Conservation (phyloP, 495 filamentous ascomycete species). For the Talaromyces wortmannii region DNA sequence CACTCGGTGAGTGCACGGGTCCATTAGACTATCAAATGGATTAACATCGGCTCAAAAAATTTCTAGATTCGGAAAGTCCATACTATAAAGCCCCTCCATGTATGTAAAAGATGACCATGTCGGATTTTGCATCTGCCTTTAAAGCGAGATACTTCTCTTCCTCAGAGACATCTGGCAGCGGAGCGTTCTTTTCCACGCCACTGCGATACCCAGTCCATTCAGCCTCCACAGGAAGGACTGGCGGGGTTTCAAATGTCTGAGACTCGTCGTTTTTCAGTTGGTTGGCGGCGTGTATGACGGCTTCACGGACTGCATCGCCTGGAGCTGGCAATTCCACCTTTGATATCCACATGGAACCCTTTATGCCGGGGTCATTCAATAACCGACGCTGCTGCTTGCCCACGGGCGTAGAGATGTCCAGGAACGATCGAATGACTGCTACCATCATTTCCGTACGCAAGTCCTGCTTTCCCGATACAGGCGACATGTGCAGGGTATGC, state of each 20-base stretch:
- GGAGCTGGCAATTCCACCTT: constrained; percentile 53
- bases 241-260: constrained; percentile 44
- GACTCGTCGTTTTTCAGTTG: constrained; percentile 40
- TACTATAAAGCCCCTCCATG: constrained; percentile 83
- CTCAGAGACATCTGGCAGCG: constrained; percentile 56
- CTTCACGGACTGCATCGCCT: constrained; percentile 48
- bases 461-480: constrained; percentile 67
- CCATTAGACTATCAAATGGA: constrained; percentile 49
- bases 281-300: constrained; percentile 57
- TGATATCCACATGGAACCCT: constrained; percentile 75
- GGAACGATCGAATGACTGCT: constrained; percentile 58
- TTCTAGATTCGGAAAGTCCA: constrained; percentile 7
- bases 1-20: constrained; percentile 60
- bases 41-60: background rate
- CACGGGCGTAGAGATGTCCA: constrained; percentile 42
- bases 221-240: constrained; percentile 56
- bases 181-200: constrained; percentile 45
- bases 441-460: constrained; percentile 69
- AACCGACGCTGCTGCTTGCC: constrained; percentile 56
- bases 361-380: constrained; percentile 58
- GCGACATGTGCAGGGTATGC: constrained; percentile 60
- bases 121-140: constrained; percentile 59
- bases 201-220: constrained; percentile 81
- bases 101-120: constrained; percentile 74
- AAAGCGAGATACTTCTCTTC: constrained; percentile 63